Evolutionary conservation across 1,284 basidiomycete species (phyloP), one percentile per base, ranked within the genome.

Genomic region (Irpex rosettiformis): DNA sequence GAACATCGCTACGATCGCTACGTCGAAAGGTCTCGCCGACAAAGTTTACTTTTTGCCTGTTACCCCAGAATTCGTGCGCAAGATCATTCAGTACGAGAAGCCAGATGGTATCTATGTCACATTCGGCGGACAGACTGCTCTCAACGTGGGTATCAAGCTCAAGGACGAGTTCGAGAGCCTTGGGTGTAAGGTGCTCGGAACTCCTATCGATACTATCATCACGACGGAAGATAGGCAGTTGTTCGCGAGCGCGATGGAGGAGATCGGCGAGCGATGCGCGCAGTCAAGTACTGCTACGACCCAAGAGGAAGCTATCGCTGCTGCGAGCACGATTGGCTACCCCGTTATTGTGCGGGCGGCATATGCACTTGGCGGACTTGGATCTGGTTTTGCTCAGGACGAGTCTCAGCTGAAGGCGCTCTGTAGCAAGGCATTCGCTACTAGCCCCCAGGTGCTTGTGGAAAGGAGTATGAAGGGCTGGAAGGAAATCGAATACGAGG

Each of bases 401-500:
- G 94, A 94, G 72, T 80, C 77, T 18, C 93, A 98, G 78, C 80
- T 98, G 63, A 83, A 85, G 67, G 91, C 92, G 55, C 78, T 98
- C 25, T 98, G 95, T 71, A 82, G 79, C 66, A 96, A 96, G 77
- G 95, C 96, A 11, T 98, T 99, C 72, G 96, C 96, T 52, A 98
- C 94, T 30, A 94, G 91, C 66, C 95, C 96, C 53, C 96, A 99
- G 77, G 96, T 99, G 1, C 81, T 99, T 25, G 94, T 99, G 24
- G 96, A 99, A 80, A 96, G 89, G 82, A 95, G 93, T 71, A 98
- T 99, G 96, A 98, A 98, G 78, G 96, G 96, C 11, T 98, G 95
- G 95, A 98, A 99, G 78, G 96, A 99, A 79, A 94, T 98, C 66
- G 96, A 99, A 77, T 99, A 99, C 69, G 96, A 99, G 74, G 96